Percentiles rank a stretch among this genome's conserved stretches.
Conservation (phyloP, 169 alveolate species). For the Cryptosporidium bovis region DNA sequence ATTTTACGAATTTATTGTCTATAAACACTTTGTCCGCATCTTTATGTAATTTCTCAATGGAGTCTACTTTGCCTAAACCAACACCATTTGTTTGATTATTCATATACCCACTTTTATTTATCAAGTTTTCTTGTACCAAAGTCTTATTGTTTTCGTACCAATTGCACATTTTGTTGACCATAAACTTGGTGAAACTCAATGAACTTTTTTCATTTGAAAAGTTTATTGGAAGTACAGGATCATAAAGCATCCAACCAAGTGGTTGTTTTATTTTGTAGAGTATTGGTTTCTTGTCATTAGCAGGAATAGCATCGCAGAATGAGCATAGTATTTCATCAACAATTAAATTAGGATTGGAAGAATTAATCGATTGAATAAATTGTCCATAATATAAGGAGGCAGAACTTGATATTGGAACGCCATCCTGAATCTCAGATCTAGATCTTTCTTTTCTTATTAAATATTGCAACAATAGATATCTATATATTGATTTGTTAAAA, state of each 20-base stretch:
- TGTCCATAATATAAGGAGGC: conserved; percentile 41
- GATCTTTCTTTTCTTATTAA: conserved; percentile 30
- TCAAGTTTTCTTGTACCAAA: no score
- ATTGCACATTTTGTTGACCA: no score
- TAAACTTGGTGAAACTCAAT: no score
- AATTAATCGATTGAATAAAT: conserved; percentile 33
- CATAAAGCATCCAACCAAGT: conserved; percentile 68
- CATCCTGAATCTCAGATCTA: conserved; percentile 60
- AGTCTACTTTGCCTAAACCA: background rate
- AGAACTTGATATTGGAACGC: conserved; percentile 30
- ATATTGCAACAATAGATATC: conserved; percentile 41
- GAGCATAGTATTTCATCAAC: conserved; percentile 39
- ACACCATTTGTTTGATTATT: background rate
- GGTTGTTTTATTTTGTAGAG: conserved; percentile 54
- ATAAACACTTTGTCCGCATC: conserved; percentile 1
- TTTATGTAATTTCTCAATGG: background rate
- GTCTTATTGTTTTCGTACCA: no score
- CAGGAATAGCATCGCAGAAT: conserved; percentile 50
- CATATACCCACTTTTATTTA: background rate
- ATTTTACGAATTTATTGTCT: background rate
- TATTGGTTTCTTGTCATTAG: conserved; percentile 43
- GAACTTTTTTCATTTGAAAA: conserved; percentile 1
- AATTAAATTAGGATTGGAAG: conserved; percentile 11
- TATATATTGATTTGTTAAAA: conserved; percentile 9
- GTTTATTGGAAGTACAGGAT: conserved; percentile 38